Percentiles rank a stretch among this genome's conserved stretches.
phyloP scores from a whole-genome alignment of 2,329 filamentous ascomycete genomes.

The Paraphoma sp. region DNA sequence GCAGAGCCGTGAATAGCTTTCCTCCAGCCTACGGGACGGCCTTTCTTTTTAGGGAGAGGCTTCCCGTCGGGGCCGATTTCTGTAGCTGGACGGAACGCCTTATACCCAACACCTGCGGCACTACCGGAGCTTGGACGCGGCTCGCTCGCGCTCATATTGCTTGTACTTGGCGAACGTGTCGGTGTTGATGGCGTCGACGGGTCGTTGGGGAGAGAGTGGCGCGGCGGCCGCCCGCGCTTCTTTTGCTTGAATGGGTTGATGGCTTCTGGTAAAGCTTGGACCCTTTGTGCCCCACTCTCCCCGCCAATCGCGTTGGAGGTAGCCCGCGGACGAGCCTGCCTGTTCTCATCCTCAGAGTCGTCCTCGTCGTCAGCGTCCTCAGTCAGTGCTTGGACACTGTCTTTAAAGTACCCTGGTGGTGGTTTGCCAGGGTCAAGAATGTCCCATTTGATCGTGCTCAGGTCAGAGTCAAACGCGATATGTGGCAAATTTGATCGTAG shows the following conservation, averaged over 20 bases:
- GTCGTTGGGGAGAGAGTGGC: constrained; percentile 33
- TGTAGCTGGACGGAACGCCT: constrained; percentile 48
- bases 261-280: constrained; percentile 35
- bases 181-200: constrained; percentile 21
- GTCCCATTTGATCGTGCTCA: constrained; percentile 68
- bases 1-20: constrained; percentile 54
- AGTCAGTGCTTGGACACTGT: constrained; percentile 26
- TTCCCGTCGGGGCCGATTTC: constrained; percentile 41
- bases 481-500: constrained; percentile 52
- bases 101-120: constrained; percentile 46
- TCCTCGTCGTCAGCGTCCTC: constrained; percentile 46
- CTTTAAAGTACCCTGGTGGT: constrained; percentile 42
- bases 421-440: constrained; percentile 64
- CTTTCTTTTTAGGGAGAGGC: constrained; percentile 52
- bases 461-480: constrained; percentile 57
- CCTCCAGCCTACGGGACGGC: constrained; percentile 58
- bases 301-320: constrained; percentile 26
- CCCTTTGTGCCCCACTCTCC: constrained; percentile 30
- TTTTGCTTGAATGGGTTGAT: constrained; percentile 43
- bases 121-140: constrained; percentile 26
- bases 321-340: constrained; percentile 14
- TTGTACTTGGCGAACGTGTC: constrained; percentile 14
- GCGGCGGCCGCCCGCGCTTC: constrained; percentile 46
- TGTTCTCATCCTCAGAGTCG: constrained; percentile 39
- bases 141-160: constrained; percentile 34